These are phyloP conservation scores for Diaporthe citrichinensis DNA, from an alignment of 2,329 filamentous ascomycete genomes.

Conservation along the genomic window DNA sequence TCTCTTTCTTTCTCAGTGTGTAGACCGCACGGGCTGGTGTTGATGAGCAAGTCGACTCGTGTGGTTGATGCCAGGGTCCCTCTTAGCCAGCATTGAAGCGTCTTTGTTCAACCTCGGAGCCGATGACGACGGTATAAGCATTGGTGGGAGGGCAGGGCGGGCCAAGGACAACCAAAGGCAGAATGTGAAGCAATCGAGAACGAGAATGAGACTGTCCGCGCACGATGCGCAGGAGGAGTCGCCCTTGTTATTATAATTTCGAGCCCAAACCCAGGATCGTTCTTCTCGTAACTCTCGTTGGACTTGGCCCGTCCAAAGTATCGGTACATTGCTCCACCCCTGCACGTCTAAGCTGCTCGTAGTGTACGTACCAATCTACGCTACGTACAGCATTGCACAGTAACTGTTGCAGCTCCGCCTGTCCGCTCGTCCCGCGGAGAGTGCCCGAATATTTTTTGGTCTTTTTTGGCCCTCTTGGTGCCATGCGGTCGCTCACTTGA, in stretches of 20 bases:
- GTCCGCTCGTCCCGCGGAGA: slow-evolving; percentile 23
- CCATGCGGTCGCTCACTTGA: slow-evolving; percentile 30
- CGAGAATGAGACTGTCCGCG: not conserved
- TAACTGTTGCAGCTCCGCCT: slow-evolving; percentile 15
- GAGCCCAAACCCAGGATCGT: slow-evolving; percentile 14
- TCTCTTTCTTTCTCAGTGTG: not conserved
- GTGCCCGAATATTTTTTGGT: not conserved
- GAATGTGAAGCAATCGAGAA: slow-evolving; percentile 19
- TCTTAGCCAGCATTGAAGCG: slow-evolving; percentile 34
- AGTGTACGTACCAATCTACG: slow-evolving; percentile 5
- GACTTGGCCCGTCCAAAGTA: slow-evolving; percentile 29
- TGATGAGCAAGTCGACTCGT: slow-evolving; percentile 3
- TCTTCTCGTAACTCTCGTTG: slow-evolving; percentile 13
- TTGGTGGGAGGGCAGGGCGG: not conserved
- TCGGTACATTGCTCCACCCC: slow-evolving; percentile 20
- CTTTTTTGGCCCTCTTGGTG: slow-evolving; percentile 9
- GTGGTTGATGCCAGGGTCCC: slow-evolving; percentile 6
- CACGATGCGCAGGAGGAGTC: slow-evolving; percentile 20
- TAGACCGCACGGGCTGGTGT: slow-evolving; percentile 9
- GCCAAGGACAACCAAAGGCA: not conserved
- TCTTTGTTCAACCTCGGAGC: slow-evolving; percentile 27
- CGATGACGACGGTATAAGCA: slow-evolving; percentile 28
- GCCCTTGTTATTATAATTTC: slow-evolving; percentile 33
- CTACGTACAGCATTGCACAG: not conserved
- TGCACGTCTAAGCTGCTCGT: slow-evolving; percentile 9